These are phyloP conservation scores for Phaeotremella fagi DNA, from an alignment of 768 basidiomycete species.

Conservation along the genomic window DNA sequence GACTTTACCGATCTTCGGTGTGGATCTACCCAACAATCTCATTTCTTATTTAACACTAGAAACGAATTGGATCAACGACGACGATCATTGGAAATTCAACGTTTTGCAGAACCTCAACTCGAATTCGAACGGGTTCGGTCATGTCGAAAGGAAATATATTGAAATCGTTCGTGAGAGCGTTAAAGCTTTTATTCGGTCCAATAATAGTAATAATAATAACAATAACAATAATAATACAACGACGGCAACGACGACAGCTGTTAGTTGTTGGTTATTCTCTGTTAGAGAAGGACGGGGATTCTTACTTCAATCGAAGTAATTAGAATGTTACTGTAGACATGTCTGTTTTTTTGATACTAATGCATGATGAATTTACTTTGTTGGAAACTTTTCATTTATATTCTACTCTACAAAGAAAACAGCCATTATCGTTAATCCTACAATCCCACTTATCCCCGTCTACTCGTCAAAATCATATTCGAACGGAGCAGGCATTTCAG, in stretches of 20 bases:
- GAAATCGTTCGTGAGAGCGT: conserved; percentile 30
- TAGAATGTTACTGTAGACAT: too few species aligned
- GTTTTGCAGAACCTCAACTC: too few species aligned
- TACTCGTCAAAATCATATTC: conserved; percentile 53
- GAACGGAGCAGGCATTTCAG: conserved; percentile 70
- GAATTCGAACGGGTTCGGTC: conserved; percentile 7
- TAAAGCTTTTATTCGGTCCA: too few species aligned
- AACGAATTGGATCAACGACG: conserved; percentile 35
- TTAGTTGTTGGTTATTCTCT: conserved; percentile 32
- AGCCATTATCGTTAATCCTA: too few species aligned
- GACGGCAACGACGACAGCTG: conserved; percentile 2
- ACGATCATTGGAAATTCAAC: conserved; percentile 36
- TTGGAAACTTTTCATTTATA: too few species aligned
- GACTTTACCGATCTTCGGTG: conserved; percentile 35
- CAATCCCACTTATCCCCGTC: neutral
- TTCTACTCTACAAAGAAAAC: too few species aligned
- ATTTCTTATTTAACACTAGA: conserved; percentile 35
- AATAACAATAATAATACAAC: too few species aligned
- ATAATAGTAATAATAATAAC: too few species aligned
- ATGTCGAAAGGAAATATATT: conserved; percentile 28
- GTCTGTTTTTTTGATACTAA: too few species aligned
- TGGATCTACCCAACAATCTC: conserved; percentile 30
- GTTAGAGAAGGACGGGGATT: conserved; percentile 39
- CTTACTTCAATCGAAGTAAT: conserved; percentile 35
- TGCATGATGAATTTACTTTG: too few species aligned